Percentiles rank a stretch among this genome's conserved stretches.
Evolutionary conservation across 1,139 yeast genomes (phyloP).

Genomic region (Candida dubliniensis): DNA sequence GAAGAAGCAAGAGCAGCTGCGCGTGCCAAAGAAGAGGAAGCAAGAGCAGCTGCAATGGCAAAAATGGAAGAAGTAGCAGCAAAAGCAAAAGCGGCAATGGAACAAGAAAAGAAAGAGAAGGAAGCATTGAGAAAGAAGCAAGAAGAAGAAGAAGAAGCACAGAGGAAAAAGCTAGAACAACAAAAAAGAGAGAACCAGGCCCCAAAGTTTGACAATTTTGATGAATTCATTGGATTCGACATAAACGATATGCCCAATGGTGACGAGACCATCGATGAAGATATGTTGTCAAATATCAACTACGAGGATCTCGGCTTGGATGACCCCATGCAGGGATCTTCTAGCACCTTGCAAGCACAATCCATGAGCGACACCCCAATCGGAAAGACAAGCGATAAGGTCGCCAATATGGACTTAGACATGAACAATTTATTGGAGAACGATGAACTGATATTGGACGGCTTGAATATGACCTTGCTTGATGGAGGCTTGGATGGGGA

Average conservation of each 20-base stretch:
- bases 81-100: no score
- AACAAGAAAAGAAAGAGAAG: slow-evolving; percentile 10
- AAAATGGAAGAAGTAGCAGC: slow-evolving; percentile 13
- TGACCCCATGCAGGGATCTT: slow-evolving; percentile 13
- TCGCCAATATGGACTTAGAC: slow-evolving; percentile 41
- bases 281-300: slow-evolving; percentile 37
- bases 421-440: slow-evolving; percentile 44
- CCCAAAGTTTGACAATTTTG: slow-evolving; percentile 13
- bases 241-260: slow-evolving; percentile 21
- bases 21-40: no score
- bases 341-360: slow-evolving; percentile 13
- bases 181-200: no score
- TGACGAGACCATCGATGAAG: slow-evolving; percentile 25
- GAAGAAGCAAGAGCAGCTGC: slow-evolving; percentile 19
- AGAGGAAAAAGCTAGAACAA: no score
- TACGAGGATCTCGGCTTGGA: slow-evolving; percentile 20
- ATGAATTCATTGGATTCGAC: slow-evolving; percentile 15
- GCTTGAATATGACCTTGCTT: slow-evolving; percentile 43
- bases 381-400: slow-evolving; percentile 4
- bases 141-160: slow-evolving; percentile 6
- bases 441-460: slow-evolving; percentile 47
- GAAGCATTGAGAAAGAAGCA: slow-evolving; percentile 4
- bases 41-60: no score
- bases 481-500: no score
- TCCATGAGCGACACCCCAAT: slow-evolving; percentile 10